Evolutionary conservation across 768 basidiomycete species (phyloP), one percentile per base, ranked within the genome.

Genomic region (Lactarius psammicola): DNA sequence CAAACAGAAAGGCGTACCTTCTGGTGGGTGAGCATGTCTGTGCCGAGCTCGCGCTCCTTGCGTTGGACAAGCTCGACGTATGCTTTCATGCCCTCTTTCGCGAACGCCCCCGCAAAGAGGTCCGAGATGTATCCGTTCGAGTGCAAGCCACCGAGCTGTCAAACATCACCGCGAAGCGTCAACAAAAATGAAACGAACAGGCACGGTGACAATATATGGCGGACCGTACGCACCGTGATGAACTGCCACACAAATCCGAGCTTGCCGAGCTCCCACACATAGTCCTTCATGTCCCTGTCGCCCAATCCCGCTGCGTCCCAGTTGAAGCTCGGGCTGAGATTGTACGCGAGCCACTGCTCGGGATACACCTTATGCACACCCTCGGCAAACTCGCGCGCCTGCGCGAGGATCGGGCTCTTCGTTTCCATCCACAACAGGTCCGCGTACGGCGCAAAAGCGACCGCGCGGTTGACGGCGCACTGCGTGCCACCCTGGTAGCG

Each of bases 191-290:
- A n/a, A n/a, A n/a, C n/a, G n/a, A n/a, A n/a, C n/a, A n/a, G n/a
- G n/a, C n/a, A n/a, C n/a, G n/a, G n/a, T n/a, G n/a, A n/a, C n/a
- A n/a, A n/a, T n/a, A n/a, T n/a, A n/a, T n/a, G n/a, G n/a, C 23
- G 54, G 20, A 36, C 23, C 6, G n/a, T 28, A 75, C 90, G 72
- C 59, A 95, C 93, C 71, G 95, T 97, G 77, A 98, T 97, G 81
- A 99, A 98, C 77, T 98, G 95, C 95, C 95, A 98, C 71, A 95
- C 89, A 77, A 98, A 98, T 40, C 95, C 95, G 56, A 97, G 86
- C 80, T 90, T 95, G 56, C 93, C 96, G 30, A 99, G 82, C 72
- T 93, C 84, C 96, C 95, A 96, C 44, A 98, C 85, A 75, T 85
- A 98, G 44, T 82, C 78, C 76, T 92, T 83, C 94, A 94, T 98